Conservation (phyloP, 2,329 filamentous ascomycete genomes). For the Colletotrichum lini region DNA sequence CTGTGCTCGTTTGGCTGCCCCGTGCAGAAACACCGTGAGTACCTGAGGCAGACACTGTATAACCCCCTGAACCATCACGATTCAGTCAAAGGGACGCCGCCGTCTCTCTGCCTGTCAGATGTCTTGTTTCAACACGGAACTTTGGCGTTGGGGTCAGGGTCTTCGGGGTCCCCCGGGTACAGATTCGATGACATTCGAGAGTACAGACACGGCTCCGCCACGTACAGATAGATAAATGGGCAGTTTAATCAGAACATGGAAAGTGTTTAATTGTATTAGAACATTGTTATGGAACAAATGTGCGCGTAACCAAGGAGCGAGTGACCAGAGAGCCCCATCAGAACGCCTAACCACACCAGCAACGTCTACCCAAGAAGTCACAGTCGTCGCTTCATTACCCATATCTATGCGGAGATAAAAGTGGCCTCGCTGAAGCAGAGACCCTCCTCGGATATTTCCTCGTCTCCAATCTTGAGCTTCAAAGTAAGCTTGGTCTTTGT, state of each 20-base stretch:
- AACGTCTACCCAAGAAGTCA: constrained; percentile 32
- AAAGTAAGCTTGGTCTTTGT: constrained; percentile 74
- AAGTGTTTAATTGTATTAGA: constrained; percentile 40
- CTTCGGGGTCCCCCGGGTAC: neutral
- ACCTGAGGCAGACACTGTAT: neutral
- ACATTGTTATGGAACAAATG: constrained; percentile 37
- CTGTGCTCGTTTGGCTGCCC: neutral
- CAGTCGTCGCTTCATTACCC: constrained; percentile 26
- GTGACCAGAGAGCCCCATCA: constrained; percentile 32
- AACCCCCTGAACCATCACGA: neutral
- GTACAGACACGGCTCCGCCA: neutral
- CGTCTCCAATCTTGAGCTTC: constrained; percentile 87
- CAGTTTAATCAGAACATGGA: neutral
- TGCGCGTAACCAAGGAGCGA: constrained; percentile 36
- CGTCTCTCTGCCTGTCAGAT: constrained; percentile 7
- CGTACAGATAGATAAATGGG: neutral
- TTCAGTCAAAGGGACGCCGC: neutral
- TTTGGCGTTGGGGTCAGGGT: neutral
- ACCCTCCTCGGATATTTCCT: constrained; percentile 84
- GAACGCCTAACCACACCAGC: constrained; percentile 40
- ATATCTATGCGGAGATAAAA: constrained; percentile 81
- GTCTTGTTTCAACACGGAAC: constrained; percentile 24
- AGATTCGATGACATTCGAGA: neutral
- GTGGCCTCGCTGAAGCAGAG: constrained; percentile 89
- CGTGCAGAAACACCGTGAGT: constrained; percentile 14